phyloP scores from a whole-genome alignment of 768 basidiomycete species.

The Collybiopsis luxurians region DNA sequence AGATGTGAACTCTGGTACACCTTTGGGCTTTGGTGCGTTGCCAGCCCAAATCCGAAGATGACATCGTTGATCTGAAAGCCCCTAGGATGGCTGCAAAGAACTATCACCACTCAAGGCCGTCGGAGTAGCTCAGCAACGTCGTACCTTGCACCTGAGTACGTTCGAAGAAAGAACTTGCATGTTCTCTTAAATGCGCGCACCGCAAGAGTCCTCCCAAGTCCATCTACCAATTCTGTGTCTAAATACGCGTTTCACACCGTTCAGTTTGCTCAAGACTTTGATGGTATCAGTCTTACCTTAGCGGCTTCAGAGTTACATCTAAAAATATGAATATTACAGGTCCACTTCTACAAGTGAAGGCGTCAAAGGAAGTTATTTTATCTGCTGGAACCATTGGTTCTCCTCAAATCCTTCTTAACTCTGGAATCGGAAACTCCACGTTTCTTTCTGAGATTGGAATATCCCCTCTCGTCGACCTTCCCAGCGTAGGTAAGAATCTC shows the following conservation, averaged over 20 bases:
- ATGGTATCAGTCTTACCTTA: neutral
- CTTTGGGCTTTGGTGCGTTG: slow-evolving; percentile 29
- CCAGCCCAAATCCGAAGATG: neutral
- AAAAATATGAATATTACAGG: neutral
- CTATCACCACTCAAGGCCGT: slow-evolving; percentile 14
- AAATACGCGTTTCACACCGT: neutral
- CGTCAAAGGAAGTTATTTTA: slow-evolving; percentile 23
- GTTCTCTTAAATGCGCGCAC: neutral
- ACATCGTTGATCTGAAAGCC: neutral
- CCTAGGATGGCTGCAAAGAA: slow-evolving; percentile 23
- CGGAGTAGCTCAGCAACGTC: slow-evolving; percentile 25
- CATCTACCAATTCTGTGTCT: neutral
- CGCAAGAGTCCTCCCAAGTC: neutral
- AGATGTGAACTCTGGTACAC: slow-evolving; percentile 32
- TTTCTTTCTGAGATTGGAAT: slow-evolving; percentile 13
- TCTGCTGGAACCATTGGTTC: slow-evolving; percentile 27
- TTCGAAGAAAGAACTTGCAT: neutral
- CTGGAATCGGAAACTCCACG: slow-evolving; percentile 12
- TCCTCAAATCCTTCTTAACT: slow-evolving; percentile 16
- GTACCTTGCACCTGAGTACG: slow-evolving; percentile 15
- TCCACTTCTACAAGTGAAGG: too few species aligned
- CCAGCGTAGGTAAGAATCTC: slow-evolving; percentile 19
- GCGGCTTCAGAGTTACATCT: neutral
- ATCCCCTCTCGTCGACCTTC: slow-evolving; percentile 13
- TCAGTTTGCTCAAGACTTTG: neutral